Conservation (phyloP, 2,329 filamentous ascomycete genomes). For the Paecilomyces sp. region DNA sequence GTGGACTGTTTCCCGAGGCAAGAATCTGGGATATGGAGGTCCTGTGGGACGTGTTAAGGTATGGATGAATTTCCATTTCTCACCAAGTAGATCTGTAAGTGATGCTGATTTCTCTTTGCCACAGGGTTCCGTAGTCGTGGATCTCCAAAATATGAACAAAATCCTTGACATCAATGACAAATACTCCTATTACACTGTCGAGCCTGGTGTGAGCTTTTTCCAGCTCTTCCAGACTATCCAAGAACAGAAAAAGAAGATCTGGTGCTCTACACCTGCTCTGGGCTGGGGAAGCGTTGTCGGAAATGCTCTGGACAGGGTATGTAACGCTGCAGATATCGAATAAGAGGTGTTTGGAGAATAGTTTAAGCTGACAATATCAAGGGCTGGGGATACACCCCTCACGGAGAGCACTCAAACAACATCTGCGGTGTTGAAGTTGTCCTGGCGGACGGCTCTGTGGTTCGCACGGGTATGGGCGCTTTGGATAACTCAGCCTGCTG, state of each 20-base stretch:
- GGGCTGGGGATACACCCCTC: conserved; percentile 2
- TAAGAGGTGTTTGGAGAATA: not conserved
- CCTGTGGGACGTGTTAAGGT: conserved; percentile 38
- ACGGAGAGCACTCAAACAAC: conserved; percentile 7
- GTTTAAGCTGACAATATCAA: not conserved
- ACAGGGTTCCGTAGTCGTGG: conserved; percentile 7
- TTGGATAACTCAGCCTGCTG: not conserved
- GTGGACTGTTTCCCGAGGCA: conserved; percentile 13
- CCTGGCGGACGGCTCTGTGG: conserved; percentile 4
- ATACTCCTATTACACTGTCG: conserved; percentile 21
- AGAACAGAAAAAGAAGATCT: conserved; percentile 13
- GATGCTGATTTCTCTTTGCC: not conserved
- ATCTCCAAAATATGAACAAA: conserved; percentile 16
- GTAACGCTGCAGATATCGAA: no score
- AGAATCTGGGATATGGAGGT: conserved; percentile 20
- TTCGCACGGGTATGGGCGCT: conserved; percentile 7
- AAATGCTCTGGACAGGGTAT: conserved; percentile 1
- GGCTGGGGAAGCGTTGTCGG: conserved; percentile 8
- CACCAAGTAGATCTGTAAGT: not conserved
- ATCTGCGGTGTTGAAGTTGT: conserved; percentile 9
- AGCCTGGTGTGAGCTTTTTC: conserved; percentile 42
- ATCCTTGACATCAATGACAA: conserved; percentile 26
- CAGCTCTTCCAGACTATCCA: conserved; percentile 38
- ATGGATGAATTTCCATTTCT: conserved; percentile 37
- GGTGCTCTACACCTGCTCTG: conserved; percentile 5